A percentile compares a stretch with the other conserved stretches of the same genome.
Conservation (phyloP, 148 eudicot species). For the Rhododendron henanense region DNA sequence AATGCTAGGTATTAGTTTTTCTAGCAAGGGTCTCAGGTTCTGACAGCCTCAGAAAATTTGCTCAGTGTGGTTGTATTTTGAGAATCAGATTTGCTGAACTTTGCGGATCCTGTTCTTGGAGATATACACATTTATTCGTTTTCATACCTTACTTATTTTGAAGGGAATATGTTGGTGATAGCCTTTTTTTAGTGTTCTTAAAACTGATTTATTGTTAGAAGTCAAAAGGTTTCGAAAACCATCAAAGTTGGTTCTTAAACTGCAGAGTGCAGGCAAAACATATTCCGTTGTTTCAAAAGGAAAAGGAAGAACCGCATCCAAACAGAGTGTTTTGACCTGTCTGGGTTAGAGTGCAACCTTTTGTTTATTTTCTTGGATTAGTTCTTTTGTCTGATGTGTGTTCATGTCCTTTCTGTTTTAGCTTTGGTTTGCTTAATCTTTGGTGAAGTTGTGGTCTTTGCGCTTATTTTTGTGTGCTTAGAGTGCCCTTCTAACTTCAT, state of each 20-base stretch:
- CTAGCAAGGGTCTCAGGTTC: neutral
- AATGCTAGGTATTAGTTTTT: neutral
- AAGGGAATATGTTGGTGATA: neutral
- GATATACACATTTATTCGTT: neutral
- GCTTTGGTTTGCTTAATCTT: neutral
- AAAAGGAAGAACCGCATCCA: neutral
- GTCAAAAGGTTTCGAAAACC: neutral
- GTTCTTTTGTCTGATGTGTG: neutral
- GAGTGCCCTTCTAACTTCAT: too few species aligned
- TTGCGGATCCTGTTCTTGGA: neutral
- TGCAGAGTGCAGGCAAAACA: neutral
- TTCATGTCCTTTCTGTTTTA: neutral
- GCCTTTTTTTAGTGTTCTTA: neutral
- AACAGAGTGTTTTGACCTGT: neutral
- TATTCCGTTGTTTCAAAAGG: neutral
- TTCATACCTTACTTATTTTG: neutral
- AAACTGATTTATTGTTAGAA: neutral
- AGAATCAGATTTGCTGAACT: neutral
- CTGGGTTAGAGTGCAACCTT: neutral
- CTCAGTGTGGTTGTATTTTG: neutral
- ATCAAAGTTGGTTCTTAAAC: neutral
- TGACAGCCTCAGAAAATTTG: neutral
- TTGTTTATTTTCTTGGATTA: neutral
- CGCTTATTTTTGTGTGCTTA: too few species aligned
- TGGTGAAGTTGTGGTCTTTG: too few species aligned